phyloP scores from a whole-genome alignment of 1,284 basidiomycete species.

The Irpex sp. region DNA sequence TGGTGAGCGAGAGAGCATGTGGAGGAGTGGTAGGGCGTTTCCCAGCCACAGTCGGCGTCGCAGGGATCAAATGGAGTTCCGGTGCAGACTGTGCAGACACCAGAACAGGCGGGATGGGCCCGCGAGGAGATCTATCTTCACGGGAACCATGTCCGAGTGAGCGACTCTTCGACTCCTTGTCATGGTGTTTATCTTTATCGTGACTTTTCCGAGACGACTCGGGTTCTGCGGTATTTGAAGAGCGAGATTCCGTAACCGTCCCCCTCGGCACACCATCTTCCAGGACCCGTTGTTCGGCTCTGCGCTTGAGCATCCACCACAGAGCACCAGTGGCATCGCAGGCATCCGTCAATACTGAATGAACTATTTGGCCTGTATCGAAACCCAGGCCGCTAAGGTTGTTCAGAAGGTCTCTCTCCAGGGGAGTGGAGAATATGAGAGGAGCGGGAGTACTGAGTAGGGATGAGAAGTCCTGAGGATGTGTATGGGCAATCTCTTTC shows the following conservation, averaged over 20 bases:
- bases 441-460: conserved; percentile 71
- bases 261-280: conserved; percentile 31
- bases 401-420: conserved; percentile 81
- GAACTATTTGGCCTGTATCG: conserved; percentile 92
- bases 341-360: conserved; percentile 88
- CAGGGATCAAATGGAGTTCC: conserved; percentile 65
- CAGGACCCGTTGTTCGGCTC: conserved; percentile 61
- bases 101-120: conserved; percentile 21
- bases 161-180: conserved; percentile 16
- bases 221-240: neutral
- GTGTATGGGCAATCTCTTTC: conserved; percentile 35
- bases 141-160: conserved; percentile 17
- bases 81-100: conserved; percentile 37
- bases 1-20: conserved; percentile 43
- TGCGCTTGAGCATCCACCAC: conserved; percentile 95
- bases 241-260: conserved; percentile 5
- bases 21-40: conserved; percentile 49
- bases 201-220: conserved; percentile 9
- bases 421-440: conserved; percentile 80
- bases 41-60: conserved; percentile 58
- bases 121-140: conserved; percentile 11
- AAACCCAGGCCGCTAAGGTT: conserved; percentile 78
- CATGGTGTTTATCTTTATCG: conserved; percentile 16
- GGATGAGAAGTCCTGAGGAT: conserved; percentile 67
- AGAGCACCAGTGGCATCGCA: conserved; percentile 90